Evolutionary conservation across 2,329 filamentous ascomycete species (phyloP).

Genomic region (Calonectria pteridis): DNA sequence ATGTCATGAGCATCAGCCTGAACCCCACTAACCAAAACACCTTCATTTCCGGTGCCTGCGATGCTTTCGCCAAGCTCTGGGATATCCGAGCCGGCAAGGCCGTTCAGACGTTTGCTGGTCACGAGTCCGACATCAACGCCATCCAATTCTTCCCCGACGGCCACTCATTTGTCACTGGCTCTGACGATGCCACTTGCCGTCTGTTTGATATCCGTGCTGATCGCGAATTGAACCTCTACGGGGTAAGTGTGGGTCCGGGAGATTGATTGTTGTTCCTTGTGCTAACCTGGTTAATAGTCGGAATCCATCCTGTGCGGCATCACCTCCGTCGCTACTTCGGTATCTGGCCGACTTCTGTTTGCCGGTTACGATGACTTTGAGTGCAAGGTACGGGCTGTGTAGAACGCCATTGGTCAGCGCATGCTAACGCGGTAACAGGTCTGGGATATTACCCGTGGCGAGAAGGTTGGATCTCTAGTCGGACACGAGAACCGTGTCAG

Average conservation of each 20-base stretch:
- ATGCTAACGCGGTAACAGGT: constrained; percentile 70
- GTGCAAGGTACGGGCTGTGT: constrained; percentile 82
- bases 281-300: constrained; percentile 69
- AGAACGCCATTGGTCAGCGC: not conserved
- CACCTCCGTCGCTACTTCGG: constrained; percentile 97
- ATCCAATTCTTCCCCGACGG: constrained; percentile 99
- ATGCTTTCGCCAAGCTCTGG: constrained; percentile 98
- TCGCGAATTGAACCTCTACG: constrained; percentile 78
- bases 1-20: constrained; percentile 99
- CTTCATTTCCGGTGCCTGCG: constrained; percentile 98
- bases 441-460: constrained; percentile 96
- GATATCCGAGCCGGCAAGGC: constrained; percentile 98
- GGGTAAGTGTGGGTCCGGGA: constrained; percentile 61
- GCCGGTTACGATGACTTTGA: constrained; percentile 99
- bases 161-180: constrained; percentile 97
- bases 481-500: constrained; percentile 99
- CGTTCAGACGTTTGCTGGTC: constrained; percentile 97
- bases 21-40: constrained; percentile 99
- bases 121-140: constrained; percentile 99
- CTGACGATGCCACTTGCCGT: constrained; percentile 96
- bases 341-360: constrained; percentile 94
- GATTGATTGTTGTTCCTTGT: not conserved
- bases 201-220: constrained; percentile 98
- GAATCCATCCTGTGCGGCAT: constrained; percentile 98
- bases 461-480: constrained; percentile 96